Evolutionary conservation across 1,284 basidiomycete genomes (phyloP).

Genomic region (Cutaneotrichosporon sp.): DNA sequence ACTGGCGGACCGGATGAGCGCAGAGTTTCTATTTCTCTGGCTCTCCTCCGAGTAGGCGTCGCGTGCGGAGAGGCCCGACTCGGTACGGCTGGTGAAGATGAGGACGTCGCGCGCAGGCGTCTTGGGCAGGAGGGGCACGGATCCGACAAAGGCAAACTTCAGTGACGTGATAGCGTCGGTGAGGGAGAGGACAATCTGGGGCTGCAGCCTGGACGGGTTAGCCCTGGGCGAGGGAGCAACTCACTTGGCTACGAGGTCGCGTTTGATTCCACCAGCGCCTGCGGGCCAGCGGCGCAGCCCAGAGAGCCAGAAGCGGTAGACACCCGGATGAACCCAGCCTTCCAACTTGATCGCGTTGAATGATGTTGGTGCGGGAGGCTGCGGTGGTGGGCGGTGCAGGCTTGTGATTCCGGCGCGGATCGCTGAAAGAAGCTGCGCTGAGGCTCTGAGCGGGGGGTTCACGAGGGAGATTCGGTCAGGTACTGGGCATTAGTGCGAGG

Average conservation of each 20-base stretch:
- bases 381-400: constrained; percentile 2
- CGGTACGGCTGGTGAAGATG: constrained; percentile 32
- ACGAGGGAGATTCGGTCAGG: constrained; percentile 43
- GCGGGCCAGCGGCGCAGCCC: constrained; percentile 36
- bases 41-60: constrained; percentile 8
- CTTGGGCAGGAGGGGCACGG: constrained; percentile 34
- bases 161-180: constrained; percentile 28
- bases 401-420: constrained; percentile 31
- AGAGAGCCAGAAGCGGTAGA: constrained; percentile 42
- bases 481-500: constrained; percentile 25
- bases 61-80: constrained; percentile 23
- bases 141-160: constrained; percentile 30
- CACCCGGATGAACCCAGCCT: constrained; percentile 42
- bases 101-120: constrained; percentile 36
- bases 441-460: constrained; percentile 29
- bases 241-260: constrained; percentile 29
- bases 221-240: constrained; percentile 2
- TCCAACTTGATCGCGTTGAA: constrained; percentile 35
- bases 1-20: background rate
- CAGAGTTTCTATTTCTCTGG: background rate
- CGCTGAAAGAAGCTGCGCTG: constrained; percentile 31
- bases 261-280: constrained; percentile 25
- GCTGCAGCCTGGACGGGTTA: constrained; percentile 29
- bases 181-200: constrained; percentile 30
- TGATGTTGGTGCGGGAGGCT: constrained; percentile 2